Evolutionary conservation across 371 early-diverging fungal species (phyloP).

Genomic region (Rhizopus sp.): DNA sequence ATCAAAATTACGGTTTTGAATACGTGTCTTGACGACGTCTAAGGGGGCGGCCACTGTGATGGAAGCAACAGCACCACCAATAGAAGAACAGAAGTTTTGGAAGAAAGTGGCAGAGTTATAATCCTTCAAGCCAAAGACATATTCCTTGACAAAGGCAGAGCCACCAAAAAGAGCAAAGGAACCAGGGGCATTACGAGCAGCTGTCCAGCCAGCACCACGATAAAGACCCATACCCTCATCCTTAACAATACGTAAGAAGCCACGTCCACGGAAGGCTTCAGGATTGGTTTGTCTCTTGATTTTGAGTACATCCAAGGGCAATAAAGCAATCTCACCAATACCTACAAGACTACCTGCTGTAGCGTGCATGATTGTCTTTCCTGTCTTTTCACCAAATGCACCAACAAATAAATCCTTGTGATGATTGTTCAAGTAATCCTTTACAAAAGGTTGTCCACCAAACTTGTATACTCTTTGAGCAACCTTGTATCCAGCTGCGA

Average conservation of each 20-base stretch:
- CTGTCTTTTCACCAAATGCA: constrained; percentile 90
- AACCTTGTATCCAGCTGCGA: constrained; percentile 96
- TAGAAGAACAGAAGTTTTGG: constrained; percentile 96
- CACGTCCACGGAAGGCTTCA: constrained; percentile 84
- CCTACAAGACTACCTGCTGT: constrained; percentile 97
- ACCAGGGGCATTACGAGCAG: constrained; percentile 96
- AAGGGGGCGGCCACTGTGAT: constrained; percentile 95
- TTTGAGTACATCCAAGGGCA: constrained; percentile 96
- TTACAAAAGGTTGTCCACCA: constrained; percentile 96
- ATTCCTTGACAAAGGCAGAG: constrained; percentile 93
- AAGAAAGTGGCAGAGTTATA: constrained; percentile 95
- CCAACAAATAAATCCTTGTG: constrained; percentile 75
- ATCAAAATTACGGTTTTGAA: constrained; percentile 91
- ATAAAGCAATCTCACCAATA: constrained; percentile 94
- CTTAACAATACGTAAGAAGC: constrained; percentile 75
- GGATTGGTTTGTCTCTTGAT: constrained; percentile 97
- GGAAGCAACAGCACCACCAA: constrained; percentile 94
- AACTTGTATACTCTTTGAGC: constrained; percentile 97
- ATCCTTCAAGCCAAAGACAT: constrained; percentile 83
- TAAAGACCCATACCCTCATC: constrained; percentile 95
- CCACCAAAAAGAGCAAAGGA: constrained; percentile 97
- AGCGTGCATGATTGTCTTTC: constrained; percentile 96
- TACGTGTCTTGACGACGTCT: constrained; percentile 98
- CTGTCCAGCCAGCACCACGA: constrained; percentile 97
- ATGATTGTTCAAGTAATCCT: constrained; percentile 86